Base-by-base conservation (phyloP, 352 stramenopile species). In the Pythium utonaiense region DNA sequence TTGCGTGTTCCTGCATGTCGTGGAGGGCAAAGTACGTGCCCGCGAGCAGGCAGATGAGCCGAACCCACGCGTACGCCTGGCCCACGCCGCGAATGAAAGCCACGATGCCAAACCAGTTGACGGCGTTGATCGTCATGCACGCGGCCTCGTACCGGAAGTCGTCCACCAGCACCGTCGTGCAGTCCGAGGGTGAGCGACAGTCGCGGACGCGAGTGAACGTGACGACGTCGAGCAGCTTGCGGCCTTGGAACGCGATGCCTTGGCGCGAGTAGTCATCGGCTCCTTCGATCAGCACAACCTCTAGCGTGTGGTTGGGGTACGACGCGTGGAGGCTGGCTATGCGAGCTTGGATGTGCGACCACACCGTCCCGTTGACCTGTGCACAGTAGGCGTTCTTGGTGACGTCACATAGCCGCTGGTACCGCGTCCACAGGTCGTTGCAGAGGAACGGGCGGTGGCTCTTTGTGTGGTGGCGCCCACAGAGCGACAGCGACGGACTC, bases 91-190 rank as follows among this genome's bases (percentile, higher is more conserved):
- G 61, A 2, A 80, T 60, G 1, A 30, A 24, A 19, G 67, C 57
- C 1, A 74, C 60, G 2, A 75, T 36, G 6, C 50, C 31, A 61
- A 66, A 83, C 71, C 71, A 80, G 22, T 74, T 44, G 1, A 61
- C 27, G 31, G 67, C 54, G 53, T 73, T 57, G 0, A 62, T 62
- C 42, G 60, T 60, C 3, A 80, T 16, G 0, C 67, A 24, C 0
- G 50, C 64, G 1, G 52, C 59, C 55, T 78, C 66, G 33, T 84
- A 85, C 0, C 75, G 73, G 21, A 73, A 77, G 25, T 83, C 73
- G 33, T 62, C 56, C 8, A 61, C 54, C 6, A 16, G 8, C 19
- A 53, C 31, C 0, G 54, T 61, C 21, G 28, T n/a, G 22, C 54
- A 61, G 12, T 17, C 10, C 42, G 14, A 2, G 22, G 24, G 10